phyloP scores from a whole-genome alignment of 805 yeast species.

The Candida tallmaniae region DNA sequence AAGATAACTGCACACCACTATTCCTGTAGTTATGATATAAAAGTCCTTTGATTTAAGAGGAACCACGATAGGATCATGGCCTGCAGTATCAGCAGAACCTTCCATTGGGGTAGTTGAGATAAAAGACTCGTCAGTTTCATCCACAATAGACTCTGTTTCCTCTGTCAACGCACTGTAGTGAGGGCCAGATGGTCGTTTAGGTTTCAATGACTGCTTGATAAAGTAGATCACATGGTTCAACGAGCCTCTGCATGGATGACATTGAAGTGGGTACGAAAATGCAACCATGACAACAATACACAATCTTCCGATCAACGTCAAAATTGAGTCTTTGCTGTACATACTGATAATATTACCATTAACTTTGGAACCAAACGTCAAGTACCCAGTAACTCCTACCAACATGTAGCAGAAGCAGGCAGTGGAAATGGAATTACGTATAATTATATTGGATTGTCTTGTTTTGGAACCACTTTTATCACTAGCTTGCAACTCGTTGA shows the following conservation, averaged over 20 bases:
- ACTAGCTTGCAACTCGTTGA: slow-evolving; percentile 55
- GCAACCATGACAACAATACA: slow-evolving; percentile 68
- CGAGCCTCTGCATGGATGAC: slow-evolving; percentile 77
- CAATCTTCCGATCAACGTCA: slow-evolving; percentile 52
- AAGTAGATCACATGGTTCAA: slow-evolving; percentile 50
- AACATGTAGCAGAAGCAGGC: slow-evolving; percentile 55
- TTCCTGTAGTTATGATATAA: slow-evolving; percentile 42
- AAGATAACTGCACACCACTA: slow-evolving; percentile 47
- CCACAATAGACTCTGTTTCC: slow-evolving; percentile 10
- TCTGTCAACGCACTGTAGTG: not conserved
- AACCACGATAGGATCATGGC: slow-evolving; percentile 44
- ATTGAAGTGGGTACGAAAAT: slow-evolving; percentile 73
- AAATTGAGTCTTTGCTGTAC: slow-evolving; percentile 51
- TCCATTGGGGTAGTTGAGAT: slow-evolving; percentile 43
- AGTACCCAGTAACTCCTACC: slow-evolving; percentile 67
- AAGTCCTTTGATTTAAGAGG: slow-evolving; percentile 48
- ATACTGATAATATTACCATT: slow-evolving; percentile 65
- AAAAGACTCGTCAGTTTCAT: slow-evolving; percentile 28
- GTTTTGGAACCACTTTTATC: slow-evolving; percentile 39
- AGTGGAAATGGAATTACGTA: slow-evolving; percentile 49
- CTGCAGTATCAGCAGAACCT: slow-evolving; percentile 44
- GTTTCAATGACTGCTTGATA: slow-evolving; percentile 4
- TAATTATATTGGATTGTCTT: slow-evolving; percentile 45
- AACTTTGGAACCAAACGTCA: slow-evolving; percentile 65
- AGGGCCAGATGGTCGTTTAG: no score